phyloP scores from a whole-genome alignment of 768 basidiomycete species.

The Suillus lakei region DNA sequence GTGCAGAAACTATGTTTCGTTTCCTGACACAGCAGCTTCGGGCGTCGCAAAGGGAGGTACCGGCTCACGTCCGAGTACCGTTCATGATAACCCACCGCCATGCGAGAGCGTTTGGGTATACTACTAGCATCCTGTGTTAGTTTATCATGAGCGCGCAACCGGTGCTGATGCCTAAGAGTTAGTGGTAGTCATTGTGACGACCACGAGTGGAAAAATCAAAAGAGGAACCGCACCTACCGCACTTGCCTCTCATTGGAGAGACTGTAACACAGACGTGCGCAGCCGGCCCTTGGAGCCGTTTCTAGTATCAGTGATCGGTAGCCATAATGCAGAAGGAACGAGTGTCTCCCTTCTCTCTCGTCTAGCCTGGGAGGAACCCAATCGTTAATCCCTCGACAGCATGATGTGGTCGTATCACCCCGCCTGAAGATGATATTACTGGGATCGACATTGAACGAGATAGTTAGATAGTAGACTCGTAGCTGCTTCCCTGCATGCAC shows the following conservation, averaged over 20 bases:
- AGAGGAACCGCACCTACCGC: not conserved
- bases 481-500: too few species aligned
- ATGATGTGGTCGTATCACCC: too few species aligned
- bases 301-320: not conserved
- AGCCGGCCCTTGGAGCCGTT: not conserved
- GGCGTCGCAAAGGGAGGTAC: not conserved
- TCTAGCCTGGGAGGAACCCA: not conserved
- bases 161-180: not conserved
- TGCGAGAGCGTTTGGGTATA: not conserved
- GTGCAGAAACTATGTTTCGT: not conserved
- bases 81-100: not conserved
- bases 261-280: not conserved
- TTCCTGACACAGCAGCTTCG: not conserved
- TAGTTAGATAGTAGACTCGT: not conserved
- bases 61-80: not conserved
- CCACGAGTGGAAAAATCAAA: not conserved
- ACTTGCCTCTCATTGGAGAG: not conserved
- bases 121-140: not conserved
- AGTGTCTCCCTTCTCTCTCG: not conserved
- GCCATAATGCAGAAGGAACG: not conserved
- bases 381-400: not conserved
- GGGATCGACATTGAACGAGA: not conserved
- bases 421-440: not conserved
- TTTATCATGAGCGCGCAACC: not conserved
- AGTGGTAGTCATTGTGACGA: not conserved